Percentiles rank a stretch among this genome's conserved stretches.
These are phyloP conservation scores for Fusarium annulatum DNA, from an alignment of 2,329 filamentous ascomycete genomes.

Conservation along the genomic window DNA sequence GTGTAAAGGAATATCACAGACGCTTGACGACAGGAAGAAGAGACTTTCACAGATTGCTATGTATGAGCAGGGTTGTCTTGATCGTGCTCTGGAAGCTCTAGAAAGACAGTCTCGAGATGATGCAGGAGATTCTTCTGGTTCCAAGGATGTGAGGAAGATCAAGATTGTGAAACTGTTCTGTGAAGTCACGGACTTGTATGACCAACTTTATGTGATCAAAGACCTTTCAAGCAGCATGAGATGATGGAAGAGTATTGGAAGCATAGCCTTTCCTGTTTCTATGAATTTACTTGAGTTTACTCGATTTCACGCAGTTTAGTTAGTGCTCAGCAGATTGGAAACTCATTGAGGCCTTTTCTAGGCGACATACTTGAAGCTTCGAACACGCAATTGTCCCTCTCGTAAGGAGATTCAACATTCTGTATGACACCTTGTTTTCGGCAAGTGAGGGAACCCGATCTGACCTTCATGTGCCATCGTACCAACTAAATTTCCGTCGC, in stretches of 20 bases:
- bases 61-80: background rate
- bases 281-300: background rate
- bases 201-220: conserved; percentile 1
- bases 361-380: too few species aligned
- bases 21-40: fast-evolving
- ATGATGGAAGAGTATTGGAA: background rate
- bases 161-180: background rate
- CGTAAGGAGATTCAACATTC: fast-evolving
- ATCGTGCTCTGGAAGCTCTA: background rate
- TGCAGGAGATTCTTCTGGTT: too few species aligned
- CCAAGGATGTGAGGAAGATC: background rate
- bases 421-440: fast-evolving
- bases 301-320: fast-evolving
- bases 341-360: too few species aligned
- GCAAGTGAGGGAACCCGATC: fast-evolving
- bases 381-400: fast-evolving
- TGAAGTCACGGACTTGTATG: background rate
- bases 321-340: background rate
- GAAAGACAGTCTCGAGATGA: background rate
- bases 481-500: fast-evolving
- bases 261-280: too few species aligned
- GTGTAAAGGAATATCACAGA: fast-evolving
- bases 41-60: background rate
- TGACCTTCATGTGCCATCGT: fast-evolving
- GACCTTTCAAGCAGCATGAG: background rate